Evolutionary conservation across 2,329 filamentous ascomycete genomes (phyloP), one percentile per base, ranked within the genome.

Genomic region (Epichloe hybrida): DNA sequence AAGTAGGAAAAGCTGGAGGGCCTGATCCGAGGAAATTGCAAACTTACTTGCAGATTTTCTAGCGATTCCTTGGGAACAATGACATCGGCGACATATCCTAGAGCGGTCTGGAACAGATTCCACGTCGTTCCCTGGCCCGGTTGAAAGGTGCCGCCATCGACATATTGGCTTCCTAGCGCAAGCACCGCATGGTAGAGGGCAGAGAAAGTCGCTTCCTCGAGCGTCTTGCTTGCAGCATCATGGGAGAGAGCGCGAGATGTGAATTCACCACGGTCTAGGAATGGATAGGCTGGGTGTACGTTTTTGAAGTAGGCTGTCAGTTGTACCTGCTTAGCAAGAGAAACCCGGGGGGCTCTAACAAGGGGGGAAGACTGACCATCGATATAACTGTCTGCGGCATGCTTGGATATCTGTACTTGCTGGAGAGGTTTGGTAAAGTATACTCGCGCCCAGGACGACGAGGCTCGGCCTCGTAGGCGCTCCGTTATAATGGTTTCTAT

Each of bases 281-380:
- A 68, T 1, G 67, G 65, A 50, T 68, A 66, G 0, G 67, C 49
- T 4, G 64, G 64, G 50, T 69, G 66, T 2, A 68, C 46, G 20
- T 65, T 57, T 4, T 59, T 52, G 48, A 69, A 69, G 49, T 68
- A 69, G 12, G 61, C 66, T 68, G 17, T 8, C 9, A 15, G 9
- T 42, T 36, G 39, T 13, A 6, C 15, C n/a, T 9, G 15, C 0
- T 49, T 12, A 49, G 47, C 47, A 43, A 6, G 11, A 11, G 0
- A 4, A 38, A 2, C 5, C 7, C 38, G 15, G 3, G 2, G 2
- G 8, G n/a, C 5, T 6, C 9, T 5, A 2, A 40, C 23, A 17
- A n/a, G 45, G 3, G 35, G 5, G 12, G 20, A 11, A 4, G 4
- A n/a, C 48, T 46, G 5, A 50, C 48, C 42, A 45, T 50, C 17